Base-by-base conservation (phyloP, 2,329 filamentous ascomycete species). In the Penicillium sp. region DNA sequence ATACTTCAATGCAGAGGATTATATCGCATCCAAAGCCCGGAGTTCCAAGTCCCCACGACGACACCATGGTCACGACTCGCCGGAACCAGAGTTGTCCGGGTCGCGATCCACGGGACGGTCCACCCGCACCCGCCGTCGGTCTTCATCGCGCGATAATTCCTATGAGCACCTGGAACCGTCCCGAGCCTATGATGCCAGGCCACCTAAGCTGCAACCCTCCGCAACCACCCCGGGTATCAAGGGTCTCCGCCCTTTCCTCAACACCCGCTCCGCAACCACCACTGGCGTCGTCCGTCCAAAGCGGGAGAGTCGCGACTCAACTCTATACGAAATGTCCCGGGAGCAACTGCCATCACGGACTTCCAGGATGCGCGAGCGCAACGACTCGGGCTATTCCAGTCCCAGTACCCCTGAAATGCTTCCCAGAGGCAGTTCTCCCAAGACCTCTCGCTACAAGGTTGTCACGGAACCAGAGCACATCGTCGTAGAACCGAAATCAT, bases 301-400 rank as follows among this genome's bases (percentile, higher is more conserved):
- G 47, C 63, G 66, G n/a, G 65, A 73, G 54, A 53, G 54, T 26
- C 50, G 45, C 14, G 45, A 49, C 7, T 12, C 51, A 10, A 65
- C 66, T 10, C 61, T 72, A 12, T 38, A 61, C 31, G 61, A 61
- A 45, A 69, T 71, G 62, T 61, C 61, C 31, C 65, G 65, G 22
- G 61, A 67, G n/a, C 50, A 65, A 3, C 47, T 61, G 6, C 65
- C 69, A 7, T 40, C 68, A 12, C 72, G 73, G 38, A 63, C 71
- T 2, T 72, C 75, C 11, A 77, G 73, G 45, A 54, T 72, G 40
- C 72, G 73, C 50, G 65, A 77, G 31, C 68, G 68, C 40, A 68
- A 74, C 30, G 77, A 79, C 53, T 78, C 77, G 4, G 75, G 75
- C 3, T 78, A 78, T 54, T 78, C 75, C 6, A 78, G 74, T 60